phyloP scores from a whole-genome alignment of 1,284 basidiomycete genomes.

The Lentinus polychrous region DNA sequence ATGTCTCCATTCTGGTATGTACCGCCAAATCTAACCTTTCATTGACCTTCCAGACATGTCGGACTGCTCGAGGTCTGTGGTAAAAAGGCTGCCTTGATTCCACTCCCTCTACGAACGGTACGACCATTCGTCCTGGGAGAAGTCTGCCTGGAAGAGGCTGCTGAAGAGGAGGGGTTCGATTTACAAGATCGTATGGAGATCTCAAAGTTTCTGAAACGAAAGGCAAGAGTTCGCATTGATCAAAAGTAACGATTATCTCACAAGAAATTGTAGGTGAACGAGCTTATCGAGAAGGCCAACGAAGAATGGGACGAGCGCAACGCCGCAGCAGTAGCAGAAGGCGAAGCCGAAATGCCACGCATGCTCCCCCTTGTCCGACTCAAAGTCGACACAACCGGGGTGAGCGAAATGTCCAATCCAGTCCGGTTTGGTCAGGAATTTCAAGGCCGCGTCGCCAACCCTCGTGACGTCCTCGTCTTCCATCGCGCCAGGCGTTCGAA shows the following conservation, averaged over 20 bases:
- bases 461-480: conserved; percentile 88
- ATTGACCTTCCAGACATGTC: conserved; percentile 59
- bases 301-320: conserved; percentile 78
- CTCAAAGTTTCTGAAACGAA: conserved; percentile 68
- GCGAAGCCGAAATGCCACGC: conserved; percentile 54
- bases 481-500: conserved; percentile 73
- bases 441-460: conserved; percentile 87
- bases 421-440: conserved; percentile 97
- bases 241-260: neutral
- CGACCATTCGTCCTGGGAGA: conserved; percentile 94
- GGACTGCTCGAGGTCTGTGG: conserved; percentile 81
- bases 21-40: neutral
- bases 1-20: conserved; percentile 20
- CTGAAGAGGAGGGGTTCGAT: conserved; percentile 71
- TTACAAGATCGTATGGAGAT: conserved; percentile 77
- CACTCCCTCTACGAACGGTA: conserved; percentile 85
- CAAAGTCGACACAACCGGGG: conserved; percentile 89
- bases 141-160: conserved; percentile 65
- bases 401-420: conserved; percentile 88
- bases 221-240: conserved; percentile 33
- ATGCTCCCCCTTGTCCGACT: conserved; percentile 91
- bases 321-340: conserved; percentile 53
- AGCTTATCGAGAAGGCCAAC: conserved; percentile 74
- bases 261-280: conserved; percentile 52
- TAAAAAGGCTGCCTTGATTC: conserved; percentile 81